Evolutionary conservation across 176 grass and related monocot species (phyloP).

Genomic region (Alopecurus myosuroides): DNA sequence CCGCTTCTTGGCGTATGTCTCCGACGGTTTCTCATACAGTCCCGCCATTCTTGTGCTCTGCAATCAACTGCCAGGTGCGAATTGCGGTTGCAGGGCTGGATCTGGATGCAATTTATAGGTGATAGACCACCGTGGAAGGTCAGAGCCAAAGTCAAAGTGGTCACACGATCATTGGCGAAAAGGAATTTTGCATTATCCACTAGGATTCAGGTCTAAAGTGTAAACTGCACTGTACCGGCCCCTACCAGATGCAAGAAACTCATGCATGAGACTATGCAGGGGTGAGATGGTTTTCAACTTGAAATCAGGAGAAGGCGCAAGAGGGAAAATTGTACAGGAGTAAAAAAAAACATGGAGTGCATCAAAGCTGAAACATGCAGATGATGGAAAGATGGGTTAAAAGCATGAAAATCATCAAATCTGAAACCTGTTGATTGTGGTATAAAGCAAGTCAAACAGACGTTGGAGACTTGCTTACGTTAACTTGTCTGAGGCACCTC

Average conservation of each 20-base stretch:
- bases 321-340: not conserved
- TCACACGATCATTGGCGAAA: slow-evolving; percentile 4
- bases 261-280: not conserved
- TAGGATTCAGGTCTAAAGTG: not conserved
- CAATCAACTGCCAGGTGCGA: not conserved
- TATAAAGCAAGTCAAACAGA: slow-evolving; percentile 18
- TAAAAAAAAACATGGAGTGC: not conserved
- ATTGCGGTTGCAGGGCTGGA: slow-evolving; percentile 1
- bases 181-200: slow-evolving; percentile 11
- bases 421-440: slow-evolving; percentile 1
- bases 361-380: not conserved
- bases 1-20: slow-evolving; percentile 45
- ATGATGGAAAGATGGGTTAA: not conserved
- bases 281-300: not conserved
- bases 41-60: slow-evolving; percentile 36
- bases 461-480: slow-evolving; percentile 12
- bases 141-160: slow-evolving; percentile 27
- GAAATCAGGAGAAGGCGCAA: not conserved
- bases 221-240: not conserved
- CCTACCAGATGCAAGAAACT: slow-evolving; percentile 7
- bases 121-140: not conserved
- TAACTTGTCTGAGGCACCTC: not conserved
- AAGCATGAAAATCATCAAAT: not conserved
- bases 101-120: slow-evolving; percentile 25
- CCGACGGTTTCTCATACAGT: slow-evolving; percentile 33